These are phyloP conservation scores for Cutaneotrichosporon cutaneum DNA, from an alignment of 1,284 basidiomycete species.

Conservation along the genomic window DNA sequence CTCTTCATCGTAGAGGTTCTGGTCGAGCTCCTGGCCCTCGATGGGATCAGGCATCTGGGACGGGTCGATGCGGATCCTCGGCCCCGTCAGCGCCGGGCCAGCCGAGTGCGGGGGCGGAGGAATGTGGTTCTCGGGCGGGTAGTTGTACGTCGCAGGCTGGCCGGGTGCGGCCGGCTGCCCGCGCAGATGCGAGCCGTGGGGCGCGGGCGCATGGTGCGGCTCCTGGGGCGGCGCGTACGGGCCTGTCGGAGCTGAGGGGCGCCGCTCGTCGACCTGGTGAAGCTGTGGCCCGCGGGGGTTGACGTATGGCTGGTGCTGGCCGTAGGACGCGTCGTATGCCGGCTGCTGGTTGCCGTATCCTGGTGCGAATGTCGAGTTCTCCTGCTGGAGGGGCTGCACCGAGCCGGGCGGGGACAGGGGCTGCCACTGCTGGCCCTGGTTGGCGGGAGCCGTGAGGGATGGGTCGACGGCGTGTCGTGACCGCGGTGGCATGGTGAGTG, in stretches of 20 bases:
- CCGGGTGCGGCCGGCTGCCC: conserved; percentile 25
- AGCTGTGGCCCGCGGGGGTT: conserved; percentile 30
- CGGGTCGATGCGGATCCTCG: conserved; percentile 79
- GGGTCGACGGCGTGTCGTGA: conserved; percentile 52
- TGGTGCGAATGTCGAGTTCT: conserved; percentile 17
- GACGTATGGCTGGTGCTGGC: conserved; percentile 20
- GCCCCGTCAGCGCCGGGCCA: conserved; percentile 65
- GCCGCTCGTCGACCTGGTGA: conserved; percentile 33
- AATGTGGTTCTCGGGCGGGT: conserved; percentile 55
- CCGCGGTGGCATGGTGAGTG: conserved; percentile 43
- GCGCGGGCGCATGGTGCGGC: conserved; percentile 15
- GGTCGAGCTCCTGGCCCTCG: conserved; percentile 77
- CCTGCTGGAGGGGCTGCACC: neutral
- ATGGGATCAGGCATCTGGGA: conserved; percentile 89
- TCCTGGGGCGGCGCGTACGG: conserved; percentile 31
- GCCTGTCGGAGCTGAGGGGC: conserved; percentile 29
- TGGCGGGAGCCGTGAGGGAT: conserved; percentile 35
- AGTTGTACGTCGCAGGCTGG: conserved; percentile 18
- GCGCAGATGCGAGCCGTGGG: conserved; percentile 7
- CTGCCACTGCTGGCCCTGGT: conserved; percentile 30
- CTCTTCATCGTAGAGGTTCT: conserved; percentile 76
- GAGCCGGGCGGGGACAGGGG: conserved; percentile 24
- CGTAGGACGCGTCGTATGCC: conserved; percentile 14
- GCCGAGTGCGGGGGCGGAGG: conserved; percentile 78
- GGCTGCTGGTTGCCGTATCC: conserved; percentile 17